Evolutionary conservation across 306 rosid genomes (phyloP).

Genomic region (Mimosa pudica): DNA sequence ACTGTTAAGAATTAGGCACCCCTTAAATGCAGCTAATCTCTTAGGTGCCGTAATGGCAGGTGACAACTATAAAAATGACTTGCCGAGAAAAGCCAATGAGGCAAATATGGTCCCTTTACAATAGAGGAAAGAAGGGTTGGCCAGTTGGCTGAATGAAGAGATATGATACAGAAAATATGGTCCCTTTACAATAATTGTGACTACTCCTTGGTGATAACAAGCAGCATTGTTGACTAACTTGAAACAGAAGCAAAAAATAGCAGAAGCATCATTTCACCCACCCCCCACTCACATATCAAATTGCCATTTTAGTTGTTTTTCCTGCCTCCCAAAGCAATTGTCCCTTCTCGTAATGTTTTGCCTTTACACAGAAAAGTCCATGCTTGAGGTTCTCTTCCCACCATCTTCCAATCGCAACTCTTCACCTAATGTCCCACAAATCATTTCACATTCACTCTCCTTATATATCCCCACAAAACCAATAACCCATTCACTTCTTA

Average conservation of each 20-base stretch:
- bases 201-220: conserved; percentile 8
- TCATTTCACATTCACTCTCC: conserved; percentile 6
- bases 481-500: conserved; percentile 15
- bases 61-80: neutral
- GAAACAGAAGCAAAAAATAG: conserved; percentile 29
- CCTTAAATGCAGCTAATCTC: neutral
- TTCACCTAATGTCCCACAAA: conserved; percentile 37
- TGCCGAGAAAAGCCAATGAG: neutral
- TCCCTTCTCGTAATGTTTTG: conserved; percentile 5
- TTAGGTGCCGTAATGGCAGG: neutral
- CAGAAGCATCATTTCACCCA: conserved; percentile 21
- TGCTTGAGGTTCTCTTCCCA: conserved; percentile 40
- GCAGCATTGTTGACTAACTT: conserved; percentile 9
- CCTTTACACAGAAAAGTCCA: conserved; percentile 13
- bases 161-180: neutral
- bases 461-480: conserved; percentile 16
- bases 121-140: neutral
- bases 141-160: neutral
- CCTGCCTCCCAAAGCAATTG: conserved; percentile 43
- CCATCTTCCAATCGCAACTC: conserved; percentile 36
- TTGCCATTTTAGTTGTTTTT: conserved; percentile 27
- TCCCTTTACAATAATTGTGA: conserved; percentile 14
- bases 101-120: too few species aligned
- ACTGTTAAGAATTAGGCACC: neutral
- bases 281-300: conserved; percentile 15